Evolutionary conservation across 2,329 filamentous ascomycete genomes (phyloP), one percentile per base, ranked within the genome.

Genomic region (Paracamarosporium sp.): DNA sequence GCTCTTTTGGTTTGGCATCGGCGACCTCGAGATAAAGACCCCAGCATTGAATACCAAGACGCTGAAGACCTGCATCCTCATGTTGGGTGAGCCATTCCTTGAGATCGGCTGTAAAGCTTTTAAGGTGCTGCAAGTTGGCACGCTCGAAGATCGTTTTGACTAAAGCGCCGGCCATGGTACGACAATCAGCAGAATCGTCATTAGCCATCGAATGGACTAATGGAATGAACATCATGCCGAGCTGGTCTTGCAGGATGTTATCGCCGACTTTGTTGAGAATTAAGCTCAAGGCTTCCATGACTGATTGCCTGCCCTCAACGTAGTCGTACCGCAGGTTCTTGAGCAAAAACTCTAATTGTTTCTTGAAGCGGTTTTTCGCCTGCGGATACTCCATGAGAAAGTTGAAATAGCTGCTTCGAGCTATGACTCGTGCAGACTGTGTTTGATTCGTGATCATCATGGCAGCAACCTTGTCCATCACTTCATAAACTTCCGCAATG

Each of bases 361-460:
- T 96, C 36, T 86, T 85, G 88, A 95, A 96, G 13, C 95, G 86
- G 61, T 88, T 90, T 76, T 93, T 93, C 69, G 90, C 92, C 74
- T 98, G 95, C 0, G 95, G 94, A 71, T 97, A 99, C 53, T 97
- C 93, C 64, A 93, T 87, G 55, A 99, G 81, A 79, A 99, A 99
- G 65, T 97, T 92, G 76, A 97, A 90, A 77, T 96, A 99, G 13
- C 92, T 90, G 20, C 92, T 92, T 55, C 95, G 86, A 13, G 94
- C 93, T 35, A 96, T 82, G 73, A 97, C 92, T 51, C 95, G 87
- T 2, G 94, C 94, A 63, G 90, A 88, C 66, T 90, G 90, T 66
- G 96, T 93, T 61, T 97, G 92, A 72, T 98, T 98, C 43, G 91
- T 97, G 55, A 99, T 90, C 93, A 98, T 98, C 74, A 97, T 90